phyloP scores from a whole-genome alignment of 2,329 filamentous ascomycete genomes.

The Diaporthe nobilis region DNA sequence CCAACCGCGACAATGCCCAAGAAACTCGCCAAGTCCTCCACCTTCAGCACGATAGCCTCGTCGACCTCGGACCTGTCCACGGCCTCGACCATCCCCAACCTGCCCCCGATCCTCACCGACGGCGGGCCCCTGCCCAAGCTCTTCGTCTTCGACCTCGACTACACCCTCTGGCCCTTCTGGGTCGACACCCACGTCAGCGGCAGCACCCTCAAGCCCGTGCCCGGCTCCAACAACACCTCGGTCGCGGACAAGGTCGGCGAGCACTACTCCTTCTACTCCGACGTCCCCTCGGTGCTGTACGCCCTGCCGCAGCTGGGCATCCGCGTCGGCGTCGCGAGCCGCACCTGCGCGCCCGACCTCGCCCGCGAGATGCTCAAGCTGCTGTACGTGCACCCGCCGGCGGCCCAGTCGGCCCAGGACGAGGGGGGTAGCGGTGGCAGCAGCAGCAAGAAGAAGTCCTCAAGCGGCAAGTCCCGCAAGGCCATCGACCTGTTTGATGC shows the following conservation, averaged over 20 bases:
- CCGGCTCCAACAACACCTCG: conserved; percentile 53
- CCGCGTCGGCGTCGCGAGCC: conserved; percentile 80
- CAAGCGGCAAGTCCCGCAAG: conserved; percentile 53
- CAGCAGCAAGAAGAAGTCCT: conserved; percentile 42
- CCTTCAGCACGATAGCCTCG: conserved; percentile 44
- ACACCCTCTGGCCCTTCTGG: conserved; percentile 99
- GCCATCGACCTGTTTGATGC: conserved; percentile 74
- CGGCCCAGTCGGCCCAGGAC: conserved; percentile 41
- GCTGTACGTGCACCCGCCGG: conserved; percentile 69
- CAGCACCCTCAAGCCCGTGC: conserved; percentile 73
- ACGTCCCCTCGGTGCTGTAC: conserved; percentile 77
- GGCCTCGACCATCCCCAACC: conserved; percentile 34
- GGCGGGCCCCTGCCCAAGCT: conserved; percentile 82
- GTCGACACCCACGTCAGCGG: conserved; percentile 88
- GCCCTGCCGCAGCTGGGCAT: conserved; percentile 65
- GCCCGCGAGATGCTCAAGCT: conserved; percentile 85
- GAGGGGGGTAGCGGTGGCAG: conserved; percentile 41
- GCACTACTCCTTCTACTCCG: conserved; percentile 77
- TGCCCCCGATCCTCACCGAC: conserved; percentile 61
- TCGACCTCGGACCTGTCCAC: conserved; percentile 45
- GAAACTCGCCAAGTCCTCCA: conserved; percentile 42
- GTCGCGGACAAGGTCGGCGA: conserved; percentile 73
- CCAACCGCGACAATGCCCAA: conserved; percentile 36
- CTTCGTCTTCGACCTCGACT: conserved; percentile 95
- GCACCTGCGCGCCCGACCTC: conserved; percentile 84